Evolutionary conservation across 148 eudicot species (phyloP), one percentile per base, ranked within the genome.

Genomic region (Gaultheria prostrata): DNA sequence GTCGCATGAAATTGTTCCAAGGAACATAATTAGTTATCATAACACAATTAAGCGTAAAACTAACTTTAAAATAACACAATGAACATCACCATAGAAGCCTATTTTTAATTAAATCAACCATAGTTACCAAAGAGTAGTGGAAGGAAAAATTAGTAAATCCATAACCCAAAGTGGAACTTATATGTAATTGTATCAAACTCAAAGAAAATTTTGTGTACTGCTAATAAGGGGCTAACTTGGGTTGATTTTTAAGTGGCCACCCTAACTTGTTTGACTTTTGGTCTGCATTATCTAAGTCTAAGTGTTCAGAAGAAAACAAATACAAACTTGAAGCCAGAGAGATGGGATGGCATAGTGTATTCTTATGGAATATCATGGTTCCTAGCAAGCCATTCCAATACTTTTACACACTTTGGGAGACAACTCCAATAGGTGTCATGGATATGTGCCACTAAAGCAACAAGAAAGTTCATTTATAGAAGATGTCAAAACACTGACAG

Each of bases 281-380:
- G 54, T 48, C 20, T 1, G 2, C 17, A 67, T 65, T n/a, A 11
- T 33, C 45, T 50, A 43, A 83, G 8, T 35, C 12, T 80, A 48
- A 54, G 32, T 3, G 43, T 79, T 46, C 45, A 11, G 69, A 14
- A 49, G n/a, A 63, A 82, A 78, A 24, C 32, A 74, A 51, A 81
- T 83, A 84, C 91, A 87, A 79, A 97, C 99, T 97, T 96, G 99
- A 88, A 96, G 98, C 99, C 99, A 97, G 67, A 98, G 99, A 76
- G 99, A 97, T 77, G 99, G 98, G 86, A 97, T 97, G 81, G 98
- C 99, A 89, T 94, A 97, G 86, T 97, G 87, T 97, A 97, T 87
- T 97, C 99, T 91, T 93, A 97, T 24, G 99, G 99, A 86, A 97
- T 85, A 90, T 97, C 99, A 87, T 94, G 98, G 84, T 94, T 97